Percentiles rank a stretch among this genome's conserved stretches.
phyloP scores from a whole-genome alignment of 23 red algal species.

The Cyanidioschyzon merolae region DNA sequence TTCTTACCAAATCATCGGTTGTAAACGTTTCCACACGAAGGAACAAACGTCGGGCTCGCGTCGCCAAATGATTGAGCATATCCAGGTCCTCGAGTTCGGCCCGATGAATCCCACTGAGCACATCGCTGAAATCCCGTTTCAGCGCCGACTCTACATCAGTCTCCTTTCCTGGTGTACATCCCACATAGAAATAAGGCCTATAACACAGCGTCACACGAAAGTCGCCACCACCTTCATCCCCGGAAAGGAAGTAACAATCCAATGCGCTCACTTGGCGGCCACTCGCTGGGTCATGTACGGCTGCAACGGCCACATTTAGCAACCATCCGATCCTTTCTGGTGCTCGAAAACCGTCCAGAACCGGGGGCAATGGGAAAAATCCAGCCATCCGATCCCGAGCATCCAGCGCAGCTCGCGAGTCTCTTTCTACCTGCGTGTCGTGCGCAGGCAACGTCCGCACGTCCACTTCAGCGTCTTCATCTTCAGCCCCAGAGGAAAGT shows the following conservation, averaged over 20 bases:
- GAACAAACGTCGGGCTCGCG: slow-evolving; percentile 22
- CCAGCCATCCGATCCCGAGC: not conserved
- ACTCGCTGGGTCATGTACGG: slow-evolving; percentile 48
- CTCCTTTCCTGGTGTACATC: slow-evolving; percentile 29
- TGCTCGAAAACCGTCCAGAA: not conserved
- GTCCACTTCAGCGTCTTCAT: too few relatives aligned
- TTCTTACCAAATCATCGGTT: slow-evolving; percentile 35
- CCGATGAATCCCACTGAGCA: slow-evolving; percentile 25
- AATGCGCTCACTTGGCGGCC: slow-evolving; percentile 45
- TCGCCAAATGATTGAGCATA: slow-evolving; percentile 68
- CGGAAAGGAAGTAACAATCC: slow-evolving; percentile 77
- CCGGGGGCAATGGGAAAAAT: not conserved
- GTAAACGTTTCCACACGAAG: slow-evolving; percentile 60
- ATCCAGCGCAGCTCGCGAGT: not conserved
- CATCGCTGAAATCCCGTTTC: slow-evolving; percentile 23
- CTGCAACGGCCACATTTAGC: slow-evolving; percentile 44
- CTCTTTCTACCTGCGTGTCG: too few relatives aligned
- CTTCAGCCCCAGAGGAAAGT: too few relatives aligned
- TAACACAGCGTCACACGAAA: slow-evolving; percentile 61
- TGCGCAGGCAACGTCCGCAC: too few relatives aligned
- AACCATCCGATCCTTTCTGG: slow-evolving; percentile 67
- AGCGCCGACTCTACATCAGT: slow-evolving; percentile 69
- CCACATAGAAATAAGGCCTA: slow-evolving; percentile 85
- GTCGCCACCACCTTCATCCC: slow-evolving; percentile 46
- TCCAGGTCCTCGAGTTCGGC: slow-evolving; percentile 46